Conservation (phyloP, 2,329 filamentous ascomycete species). For the Ceratocystis alfenasii region DNA sequence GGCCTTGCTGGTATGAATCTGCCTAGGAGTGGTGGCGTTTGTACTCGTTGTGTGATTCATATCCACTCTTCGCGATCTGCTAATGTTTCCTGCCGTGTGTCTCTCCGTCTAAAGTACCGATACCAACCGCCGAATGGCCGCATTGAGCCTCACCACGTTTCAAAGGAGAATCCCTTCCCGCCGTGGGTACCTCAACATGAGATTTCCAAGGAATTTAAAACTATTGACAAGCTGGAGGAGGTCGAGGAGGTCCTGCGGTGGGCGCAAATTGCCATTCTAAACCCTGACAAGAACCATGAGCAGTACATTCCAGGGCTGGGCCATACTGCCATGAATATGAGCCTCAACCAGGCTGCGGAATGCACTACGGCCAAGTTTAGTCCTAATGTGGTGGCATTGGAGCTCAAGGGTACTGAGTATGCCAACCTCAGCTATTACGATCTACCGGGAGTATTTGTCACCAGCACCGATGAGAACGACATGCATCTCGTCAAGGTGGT, state of each 20-base stretch:
- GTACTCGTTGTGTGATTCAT: conserved; percentile 69
- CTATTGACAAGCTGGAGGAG: conserved; percentile 45
- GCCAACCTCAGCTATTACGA: conserved; percentile 75
- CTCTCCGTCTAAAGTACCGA: conserved; percentile 51
- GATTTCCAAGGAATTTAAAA: conserved; percentile 48
- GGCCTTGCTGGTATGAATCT: conserved; percentile 58
- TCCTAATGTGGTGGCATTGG: conserved; percentile 66
- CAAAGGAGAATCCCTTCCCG: conserved; percentile 43
- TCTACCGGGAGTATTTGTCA: conserved; percentile 69
- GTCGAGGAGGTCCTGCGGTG: conserved; percentile 58
- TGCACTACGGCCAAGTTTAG: conserved; percentile 56
- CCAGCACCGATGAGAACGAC: conserved; percentile 50
- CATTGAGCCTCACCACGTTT: conserved; percentile 38
- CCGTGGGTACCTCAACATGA: conserved; percentile 49
- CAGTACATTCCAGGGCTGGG: conserved; percentile 44
- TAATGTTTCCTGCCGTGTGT: conserved; percentile 57
- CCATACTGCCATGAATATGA: conserved; percentile 30
- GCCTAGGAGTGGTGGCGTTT: conserved; percentile 58
- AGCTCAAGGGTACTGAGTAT: conserved; percentile 59
- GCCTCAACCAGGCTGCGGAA: conserved; percentile 31
- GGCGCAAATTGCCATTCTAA: conserved; percentile 67
- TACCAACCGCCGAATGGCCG: conserved; percentile 37
- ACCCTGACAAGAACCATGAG: conserved; percentile 44
- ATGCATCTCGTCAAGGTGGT: conserved; percentile 61
- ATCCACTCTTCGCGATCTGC: conserved; percentile 53